Percentiles rank a stretch among this genome's conserved stretches.
These are phyloP conservation scores for Euphorbia pulcherrima DNA, from an alignment of 345 rosid species.

Conservation along the genomic window DNA sequence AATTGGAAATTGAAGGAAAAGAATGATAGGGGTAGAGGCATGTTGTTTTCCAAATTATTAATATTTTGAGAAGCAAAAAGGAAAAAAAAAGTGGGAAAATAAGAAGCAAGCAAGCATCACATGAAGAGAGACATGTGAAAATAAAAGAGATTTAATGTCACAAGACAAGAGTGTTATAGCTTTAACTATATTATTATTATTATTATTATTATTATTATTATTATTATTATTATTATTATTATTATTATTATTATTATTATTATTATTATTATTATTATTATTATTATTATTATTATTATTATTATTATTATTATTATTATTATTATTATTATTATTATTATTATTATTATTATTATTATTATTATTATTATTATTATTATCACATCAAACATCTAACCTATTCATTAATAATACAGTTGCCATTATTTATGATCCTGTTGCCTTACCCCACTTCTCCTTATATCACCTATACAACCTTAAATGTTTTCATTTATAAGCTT, in stretches of 20 bases:
- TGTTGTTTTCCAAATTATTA: not conserved
- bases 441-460: not conserved
- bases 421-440: conserved; percentile 16
- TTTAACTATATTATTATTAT: conserved; percentile 2
- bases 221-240: no score
- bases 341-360: no score
- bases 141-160: conserved; percentile 2
- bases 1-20: no score
- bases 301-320: no score
- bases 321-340: no score
- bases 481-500: no score
- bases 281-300: no score
- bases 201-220: no score
- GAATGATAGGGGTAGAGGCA: not conserved
- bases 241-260: no score
- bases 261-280: no score
- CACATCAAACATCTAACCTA: not conserved
- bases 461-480: no score
- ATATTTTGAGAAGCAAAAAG: not conserved
- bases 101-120: not conserved
- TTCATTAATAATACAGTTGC: conserved; percentile 13
- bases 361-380: no score
- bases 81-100: not conserved
- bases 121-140: conserved; percentile 25
- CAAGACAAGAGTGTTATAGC: conserved; percentile 18